These are phyloP conservation scores for Macroventuria anomochaeta DNA, from an alignment of 2,329 filamentous ascomycete genomes.

Conservation along the genomic window DNA sequence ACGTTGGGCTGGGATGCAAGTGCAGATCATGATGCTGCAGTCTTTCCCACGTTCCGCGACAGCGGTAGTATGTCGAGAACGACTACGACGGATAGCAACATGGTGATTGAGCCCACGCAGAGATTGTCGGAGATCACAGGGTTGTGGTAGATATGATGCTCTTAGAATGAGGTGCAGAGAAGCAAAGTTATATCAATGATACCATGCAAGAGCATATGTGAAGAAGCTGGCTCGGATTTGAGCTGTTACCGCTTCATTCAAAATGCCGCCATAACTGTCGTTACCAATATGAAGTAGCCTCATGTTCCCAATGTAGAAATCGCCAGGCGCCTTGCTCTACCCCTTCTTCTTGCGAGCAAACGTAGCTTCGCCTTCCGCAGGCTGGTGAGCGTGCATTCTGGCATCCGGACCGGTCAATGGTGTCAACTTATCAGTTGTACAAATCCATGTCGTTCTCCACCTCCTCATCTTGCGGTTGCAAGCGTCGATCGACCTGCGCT, in stretches of 20 bases:
- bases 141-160: constrained; percentile 44
- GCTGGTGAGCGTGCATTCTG: too few relatives aligned
- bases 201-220: too few relatives aligned
- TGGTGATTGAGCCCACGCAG: constrained; percentile 73
- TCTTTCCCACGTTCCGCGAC: constrained; percentile 55
- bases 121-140: constrained; percentile 66
- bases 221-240: too few relatives aligned
- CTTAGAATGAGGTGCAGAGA: too few relatives aligned
- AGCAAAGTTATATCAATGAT: too few relatives aligned
- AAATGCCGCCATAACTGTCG: too few relatives aligned
- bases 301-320: too few relatives aligned
- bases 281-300: too few relatives aligned
- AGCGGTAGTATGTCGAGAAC: constrained; percentile 40
- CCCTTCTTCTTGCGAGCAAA: too few relatives aligned
- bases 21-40: constrained; percentile 55
- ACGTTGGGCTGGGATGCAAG: constrained; percentile 78
- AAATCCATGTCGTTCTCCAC: neutral
- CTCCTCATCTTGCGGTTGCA: neutral
- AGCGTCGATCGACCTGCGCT: neutral
- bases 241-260: neutral
- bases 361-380: too few relatives aligned
- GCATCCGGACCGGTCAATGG: too few relatives aligned
- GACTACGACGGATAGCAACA: constrained; percentile 35
- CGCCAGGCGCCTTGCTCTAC: too few relatives aligned
- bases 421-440: neutral